These are phyloP conservation scores for Eutreptiella sp. DNA, from an alignment of 208 protist species.

Conservation along the genomic window DNA sequence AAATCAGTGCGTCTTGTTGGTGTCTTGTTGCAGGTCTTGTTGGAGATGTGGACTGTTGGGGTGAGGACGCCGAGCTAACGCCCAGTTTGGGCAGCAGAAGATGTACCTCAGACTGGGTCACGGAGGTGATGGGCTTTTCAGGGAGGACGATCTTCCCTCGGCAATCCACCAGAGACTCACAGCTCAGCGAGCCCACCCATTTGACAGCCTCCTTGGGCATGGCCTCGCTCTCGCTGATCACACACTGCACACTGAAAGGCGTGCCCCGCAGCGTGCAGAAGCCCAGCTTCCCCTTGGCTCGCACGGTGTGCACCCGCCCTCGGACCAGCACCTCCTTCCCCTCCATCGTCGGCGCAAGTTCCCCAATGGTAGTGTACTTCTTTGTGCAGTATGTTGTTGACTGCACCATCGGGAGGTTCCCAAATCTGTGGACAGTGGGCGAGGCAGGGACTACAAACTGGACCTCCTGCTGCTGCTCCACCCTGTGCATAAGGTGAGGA, in stretches of 20 bases:
- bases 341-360: slow-evolving; percentile 41
- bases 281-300: slow-evolving; percentile 80
- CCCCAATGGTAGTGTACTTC: slow-evolving; percentile 45
- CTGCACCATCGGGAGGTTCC: slow-evolving; percentile 58
- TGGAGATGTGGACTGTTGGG: no score
- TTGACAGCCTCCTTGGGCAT: slow-evolving; percentile 77
- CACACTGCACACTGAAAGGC: slow-evolving; percentile 64
- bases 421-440: slow-evolving; percentile 54
- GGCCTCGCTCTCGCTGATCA: slow-evolving; percentile 54
- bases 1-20: no score
- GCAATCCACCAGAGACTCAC: slow-evolving; percentile 78
- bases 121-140: slow-evolving; percentile 64
- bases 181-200: slow-evolving; percentile 49
- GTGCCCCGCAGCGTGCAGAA: slow-evolving; percentile 78
- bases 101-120: slow-evolving; percentile 65
- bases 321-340: slow-evolving; percentile 59
- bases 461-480: slow-evolving; percentile 10
- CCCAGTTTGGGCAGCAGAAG: slow-evolving; percentile 66
- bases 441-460: slow-evolving; percentile 28
- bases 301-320: slow-evolving; percentile 69
- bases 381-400: slow-evolving; percentile 56
- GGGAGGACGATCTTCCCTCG: slow-evolving; percentile 50
- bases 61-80: slow-evolving; percentile 64
- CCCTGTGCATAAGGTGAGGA: not conserved
- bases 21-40: no score